Percentiles rank a stretch among this genome's conserved stretches.
Evolutionary conservation across 176 grass and related monocot genomes (phyloP).

Genomic region (Cocos nucifera): DNA sequence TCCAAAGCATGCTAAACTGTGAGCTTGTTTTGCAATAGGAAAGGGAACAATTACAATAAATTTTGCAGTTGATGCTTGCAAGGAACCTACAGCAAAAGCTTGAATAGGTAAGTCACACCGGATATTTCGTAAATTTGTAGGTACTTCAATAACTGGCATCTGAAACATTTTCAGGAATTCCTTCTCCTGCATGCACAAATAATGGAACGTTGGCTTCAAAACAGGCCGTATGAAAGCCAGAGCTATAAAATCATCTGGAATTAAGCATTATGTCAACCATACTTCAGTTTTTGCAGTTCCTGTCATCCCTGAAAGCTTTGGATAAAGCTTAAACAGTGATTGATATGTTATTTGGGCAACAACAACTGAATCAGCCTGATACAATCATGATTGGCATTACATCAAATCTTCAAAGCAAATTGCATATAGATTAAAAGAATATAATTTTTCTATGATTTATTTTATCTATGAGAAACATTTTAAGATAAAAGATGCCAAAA

Average conservation of each 20-base stretch:
- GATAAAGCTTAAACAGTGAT: constrained; percentile 95
- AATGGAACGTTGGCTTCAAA: constrained; percentile 1
- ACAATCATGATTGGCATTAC: constrained; percentile 29
- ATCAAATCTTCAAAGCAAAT: constrained; percentile 13
- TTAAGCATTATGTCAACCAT: constrained; percentile 6
- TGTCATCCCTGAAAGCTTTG: constrained; percentile 97
- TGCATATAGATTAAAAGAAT: not conserved
- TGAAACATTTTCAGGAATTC: constrained; percentile 98
- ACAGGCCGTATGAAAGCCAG: too few relatives aligned
- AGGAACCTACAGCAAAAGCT: constrained; percentile 78
- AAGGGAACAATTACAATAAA: too few relatives aligned
- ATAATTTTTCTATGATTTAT: not conserved
- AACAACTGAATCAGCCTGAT: constrained; percentile 85
- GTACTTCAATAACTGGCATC: constrained; percentile 92
- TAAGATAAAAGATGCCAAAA: constrained; percentile 12
- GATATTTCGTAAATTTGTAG: constrained; percentile 92
- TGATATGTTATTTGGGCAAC: constrained; percentile 98
- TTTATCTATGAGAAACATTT: constrained; percentile 6
- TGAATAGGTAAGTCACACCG: constrained; percentile 81
- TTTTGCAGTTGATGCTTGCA: not conserved
- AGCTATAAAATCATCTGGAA: constrained; percentile 1
- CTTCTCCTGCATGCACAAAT: constrained; percentile 61
- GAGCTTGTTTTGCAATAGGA: too few relatives aligned
- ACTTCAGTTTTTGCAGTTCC: constrained; percentile 98
- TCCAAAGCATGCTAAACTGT: constrained; percentile 13